phyloP scores from a whole-genome alignment of 1,284 basidiomycete species.

The Lentinus polychrous region DNA sequence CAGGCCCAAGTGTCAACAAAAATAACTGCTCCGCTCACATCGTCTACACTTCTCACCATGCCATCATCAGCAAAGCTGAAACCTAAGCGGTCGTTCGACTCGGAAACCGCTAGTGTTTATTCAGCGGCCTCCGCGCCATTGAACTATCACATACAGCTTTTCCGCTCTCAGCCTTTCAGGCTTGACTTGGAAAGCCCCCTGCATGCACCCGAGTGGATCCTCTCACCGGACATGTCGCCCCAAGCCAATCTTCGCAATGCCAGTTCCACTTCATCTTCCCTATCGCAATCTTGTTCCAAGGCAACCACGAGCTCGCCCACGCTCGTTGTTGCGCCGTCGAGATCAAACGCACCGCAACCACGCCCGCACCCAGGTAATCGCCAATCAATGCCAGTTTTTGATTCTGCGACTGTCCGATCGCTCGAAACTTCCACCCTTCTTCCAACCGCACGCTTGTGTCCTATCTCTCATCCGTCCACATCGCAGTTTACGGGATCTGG shows the following conservation, averaged over 20 bases:
- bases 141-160: conserved; percentile 22
- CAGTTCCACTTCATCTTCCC: too few species aligned
- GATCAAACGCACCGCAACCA: too few species aligned
- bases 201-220: too few species aligned
- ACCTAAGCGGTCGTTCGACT: conserved; percentile 15
- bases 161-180: conserved; percentile 15
- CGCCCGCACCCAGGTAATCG: background rate
- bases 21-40: too few species aligned
- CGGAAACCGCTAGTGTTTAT: conserved; percentile 32
- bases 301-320: too few species aligned
- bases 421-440: background rate
- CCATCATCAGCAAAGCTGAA: too few species aligned
- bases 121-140: conserved; percentile 31
- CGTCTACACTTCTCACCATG: too few species aligned
- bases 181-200: conserved; percentile 5
- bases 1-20: too few species aligned
- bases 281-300: too few species aligned
- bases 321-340: too few species aligned
- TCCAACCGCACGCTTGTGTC: background rate
- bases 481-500: background rate
- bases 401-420: background rate
- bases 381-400: background rate
- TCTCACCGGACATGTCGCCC: too few species aligned
- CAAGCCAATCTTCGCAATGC: too few species aligned
- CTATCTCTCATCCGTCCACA: background rate